A percentile compares a stretch with the other conserved stretches of the same genome.
Conservation (phyloP, 306 rosid species). For the Dalbergia cultrata region DNA sequence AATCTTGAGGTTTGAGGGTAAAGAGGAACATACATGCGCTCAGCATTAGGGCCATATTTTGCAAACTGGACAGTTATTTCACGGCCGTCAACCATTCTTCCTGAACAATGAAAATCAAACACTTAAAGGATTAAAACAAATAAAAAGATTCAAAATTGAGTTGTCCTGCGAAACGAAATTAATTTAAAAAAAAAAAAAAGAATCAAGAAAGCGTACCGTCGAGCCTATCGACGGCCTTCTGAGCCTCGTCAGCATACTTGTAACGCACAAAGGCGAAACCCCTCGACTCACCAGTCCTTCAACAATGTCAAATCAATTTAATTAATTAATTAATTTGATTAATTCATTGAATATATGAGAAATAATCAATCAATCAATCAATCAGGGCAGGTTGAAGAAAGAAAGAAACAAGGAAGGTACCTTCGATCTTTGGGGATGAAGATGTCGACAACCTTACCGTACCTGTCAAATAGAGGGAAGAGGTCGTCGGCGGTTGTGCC, state of each 20-base stretch:
- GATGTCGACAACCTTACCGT: conserved; percentile 91
- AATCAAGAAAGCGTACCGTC: conserved; percentile 59
- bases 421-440: conserved; percentile 94
- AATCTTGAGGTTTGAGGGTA: not conserved
- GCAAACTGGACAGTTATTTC: conserved; percentile 97
- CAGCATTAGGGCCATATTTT: conserved; percentile 94
- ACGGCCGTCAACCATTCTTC: conserved; percentile 92
- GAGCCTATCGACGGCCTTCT: conserved; percentile 88
- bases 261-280: conserved; percentile 96
- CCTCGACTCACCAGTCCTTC: conserved; percentile 89
- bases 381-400: not conserved
- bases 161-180: not conserved
- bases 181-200: not conserved
- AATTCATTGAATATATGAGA: not conserved
- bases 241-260: conserved; percentile 92
- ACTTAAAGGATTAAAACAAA: not conserved
- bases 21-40: conserved; percentile 74
- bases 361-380: no score
- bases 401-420: conserved; percentile 32
- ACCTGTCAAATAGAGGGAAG: conserved; percentile 87
- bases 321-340: not conserved
- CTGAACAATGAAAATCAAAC: conserved; percentile 44
- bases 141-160: not conserved
- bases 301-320: not conserved
- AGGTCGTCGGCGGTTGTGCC: conserved; percentile 92